Evolutionary conservation across 176 grass and related monocot genomes (phyloP), one percentile per base, ranked within the genome.

Genomic region (Carex parvula): DNA sequence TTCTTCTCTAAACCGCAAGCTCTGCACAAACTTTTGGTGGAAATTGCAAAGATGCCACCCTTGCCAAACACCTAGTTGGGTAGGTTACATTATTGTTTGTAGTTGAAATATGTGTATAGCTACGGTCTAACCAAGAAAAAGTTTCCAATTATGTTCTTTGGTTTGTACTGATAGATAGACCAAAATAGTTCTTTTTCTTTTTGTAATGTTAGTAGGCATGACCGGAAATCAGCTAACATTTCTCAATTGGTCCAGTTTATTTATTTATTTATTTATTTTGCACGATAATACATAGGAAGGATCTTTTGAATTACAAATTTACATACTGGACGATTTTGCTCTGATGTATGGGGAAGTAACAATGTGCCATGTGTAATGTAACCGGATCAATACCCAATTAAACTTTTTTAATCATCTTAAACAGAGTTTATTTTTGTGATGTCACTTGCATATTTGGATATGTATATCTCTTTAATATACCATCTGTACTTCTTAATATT

Each of bases 1-100:
- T 99, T 99, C 91, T 99, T 99, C 88, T 99, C 96, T 2, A 99
- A 90, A 87, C 96, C 96, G 0, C 96, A 94, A 64, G 92, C 93
- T 52, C 84, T 99, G 70, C 91, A 99, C 88, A 99, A 87, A 60
- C 26, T 91, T 0, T 84, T 99, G 5, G 90, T 94, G 26, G 96
- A 99, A 87, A 89, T 99, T 21, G 88, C 96, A n/a, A 33, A 86
- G 33, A 80, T 94, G 63, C 75, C 90, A 1, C 64, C 85, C 73
- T 50, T 37, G 15, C 10, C 60, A 53, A 50, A 55, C 24, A 30
- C 41, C n/a, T 64, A 81, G 79, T 69, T 63, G 64, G 57, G 80
- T 48, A 54, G 54, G 63, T 48, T 67, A 54, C 24, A 33, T 46
- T 29, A 17, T 58, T 79, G 4, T 68, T 21, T 24, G 44, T 81